Conservation (phyloP, 768 basidiomycete genomes). For the Butyriboletus loyo region DNA sequence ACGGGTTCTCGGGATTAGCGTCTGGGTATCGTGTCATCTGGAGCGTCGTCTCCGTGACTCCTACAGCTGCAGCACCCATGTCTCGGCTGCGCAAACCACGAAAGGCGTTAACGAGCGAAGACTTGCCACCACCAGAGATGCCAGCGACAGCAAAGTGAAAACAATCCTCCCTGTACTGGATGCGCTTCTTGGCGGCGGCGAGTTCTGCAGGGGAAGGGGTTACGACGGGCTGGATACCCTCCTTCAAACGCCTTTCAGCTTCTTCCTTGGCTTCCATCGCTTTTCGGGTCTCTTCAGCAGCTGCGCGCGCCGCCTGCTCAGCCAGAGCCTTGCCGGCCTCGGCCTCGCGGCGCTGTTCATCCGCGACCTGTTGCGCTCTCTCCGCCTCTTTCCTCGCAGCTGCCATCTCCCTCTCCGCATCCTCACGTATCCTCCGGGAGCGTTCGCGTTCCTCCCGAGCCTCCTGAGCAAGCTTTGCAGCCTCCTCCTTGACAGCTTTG, state of each 20-base stretch:
- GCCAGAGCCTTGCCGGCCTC: constrained; percentile 15
- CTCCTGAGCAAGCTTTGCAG: constrained; percentile 5
- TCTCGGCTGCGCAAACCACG: constrained; percentile 29
- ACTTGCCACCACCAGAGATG: constrained; percentile 35
- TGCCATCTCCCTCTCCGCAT: constrained; percentile 12
- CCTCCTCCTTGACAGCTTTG: constrained; percentile 17
- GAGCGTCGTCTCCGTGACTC: constrained; percentile 18
- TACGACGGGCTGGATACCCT: constrained; percentile 24
- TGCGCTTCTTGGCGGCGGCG: constrained; percentile 12
- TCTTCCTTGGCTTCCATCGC: constrained; percentile 18
- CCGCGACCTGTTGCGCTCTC: constrained; percentile 10
- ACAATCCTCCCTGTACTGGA: constrained; percentile 25
- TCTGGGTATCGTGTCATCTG: constrained; percentile 16
- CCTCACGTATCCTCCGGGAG: constrained; percentile 9
- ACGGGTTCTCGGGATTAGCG: constrained; percentile 10
- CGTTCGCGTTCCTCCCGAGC: constrained; percentile 16
- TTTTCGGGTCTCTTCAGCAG: constrained; percentile 14
- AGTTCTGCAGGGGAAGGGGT: constrained; percentile 12
- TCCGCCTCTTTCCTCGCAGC: constrained; percentile 13
- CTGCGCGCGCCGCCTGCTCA: constrained; percentile 9
- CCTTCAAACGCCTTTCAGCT: constrained; percentile 15
- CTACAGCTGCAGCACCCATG: constrained; percentile 14
- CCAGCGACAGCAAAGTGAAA: constrained; percentile 37
- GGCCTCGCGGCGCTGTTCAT: constrained; percentile 21
- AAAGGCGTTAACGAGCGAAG: constrained; percentile 36